These are phyloP conservation scores for Cladophialophora yegresii DNA, from an alignment of 2,329 filamentous ascomycete species.

Conservation along the genomic window DNA sequence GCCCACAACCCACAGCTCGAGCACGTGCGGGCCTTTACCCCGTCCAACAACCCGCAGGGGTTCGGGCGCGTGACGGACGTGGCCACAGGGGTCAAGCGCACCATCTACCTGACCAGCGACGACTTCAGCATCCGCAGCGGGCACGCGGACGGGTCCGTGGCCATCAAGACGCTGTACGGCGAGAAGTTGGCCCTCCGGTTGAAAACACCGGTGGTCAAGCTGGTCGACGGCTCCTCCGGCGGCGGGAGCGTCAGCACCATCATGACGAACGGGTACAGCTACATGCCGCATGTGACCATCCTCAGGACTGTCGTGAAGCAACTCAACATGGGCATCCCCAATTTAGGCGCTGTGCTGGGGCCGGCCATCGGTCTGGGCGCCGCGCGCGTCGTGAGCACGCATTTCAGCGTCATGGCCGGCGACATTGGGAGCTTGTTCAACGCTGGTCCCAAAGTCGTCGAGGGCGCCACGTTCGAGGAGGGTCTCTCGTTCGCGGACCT, in stretches of 20 bases:
- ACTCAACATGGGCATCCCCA: constrained; percentile 64
- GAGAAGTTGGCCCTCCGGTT: constrained; percentile 64
- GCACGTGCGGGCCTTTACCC: constrained; percentile 55
- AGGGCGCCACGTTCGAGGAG: constrained; percentile 65
- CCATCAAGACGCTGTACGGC: constrained; percentile 60
- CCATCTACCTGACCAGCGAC: constrained; percentile 63
- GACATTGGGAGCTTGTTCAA: constrained; percentile 65
- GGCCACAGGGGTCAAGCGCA: constrained; percentile 47
- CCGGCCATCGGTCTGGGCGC: constrained; percentile 64
- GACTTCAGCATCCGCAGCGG: constrained; percentile 65
- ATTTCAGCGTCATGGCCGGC: constrained; percentile 67
- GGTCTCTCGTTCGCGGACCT: constrained; percentile 60
- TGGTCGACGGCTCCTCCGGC: constrained; percentile 65
- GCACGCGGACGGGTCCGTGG: constrained; percentile 63
- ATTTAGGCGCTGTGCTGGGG: constrained; percentile 63
- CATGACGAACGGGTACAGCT: constrained; percentile 55
- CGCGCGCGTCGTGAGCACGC: constrained; percentile 62
- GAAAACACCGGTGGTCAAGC: constrained; percentile 64
- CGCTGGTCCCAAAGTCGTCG: constrained; percentile 64
- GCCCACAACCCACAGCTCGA: constrained; percentile 47
- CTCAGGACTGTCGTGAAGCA: constrained; percentile 43
- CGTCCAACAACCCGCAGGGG: constrained; percentile 65
- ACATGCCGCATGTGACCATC: constrained; percentile 60
- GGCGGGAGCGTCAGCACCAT: constrained; percentile 50
- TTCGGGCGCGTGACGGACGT: constrained; percentile 50